phyloP scores from a whole-genome alignment of 305 asterid species.

The Fraxinus albicans region DNA sequence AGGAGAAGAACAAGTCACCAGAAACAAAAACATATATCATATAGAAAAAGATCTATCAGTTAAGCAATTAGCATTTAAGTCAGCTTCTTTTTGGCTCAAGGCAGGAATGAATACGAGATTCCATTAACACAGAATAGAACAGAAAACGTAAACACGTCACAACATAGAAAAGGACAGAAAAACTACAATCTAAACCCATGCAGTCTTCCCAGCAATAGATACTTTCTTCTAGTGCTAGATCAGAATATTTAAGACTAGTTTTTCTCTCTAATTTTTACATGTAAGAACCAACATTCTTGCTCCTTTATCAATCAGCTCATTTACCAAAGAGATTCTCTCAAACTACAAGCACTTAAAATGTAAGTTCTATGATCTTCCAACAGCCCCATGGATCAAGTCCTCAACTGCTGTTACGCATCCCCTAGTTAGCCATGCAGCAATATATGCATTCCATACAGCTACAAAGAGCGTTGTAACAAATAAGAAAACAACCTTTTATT shows the following conservation, averaged over 20 bases:
- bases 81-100: neutral
- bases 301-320: neutral
- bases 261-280: neutral
- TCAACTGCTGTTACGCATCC: neutral
- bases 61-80: neutral
- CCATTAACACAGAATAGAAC: neutral
- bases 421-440: neutral
- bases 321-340: neutral
- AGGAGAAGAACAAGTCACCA: neutral
- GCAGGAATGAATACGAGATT: neutral
- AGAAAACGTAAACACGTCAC: neutral
- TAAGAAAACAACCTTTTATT: neutral
- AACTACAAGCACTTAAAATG: neutral
- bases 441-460: neutral
- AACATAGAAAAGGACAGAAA: neutral
- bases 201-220: neutral
- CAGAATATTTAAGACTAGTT: neutral
- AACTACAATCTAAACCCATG: neutral
- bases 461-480: neutral
- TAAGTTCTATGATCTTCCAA: neutral
- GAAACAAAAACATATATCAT: constrained; percentile 17
- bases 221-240: neutral
- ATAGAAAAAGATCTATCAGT: neutral
- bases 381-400: neutral
- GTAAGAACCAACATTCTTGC: neutral